phyloP scores from a whole-genome alignment of 345 rosid species.

The Arabis alpina region DNA sequence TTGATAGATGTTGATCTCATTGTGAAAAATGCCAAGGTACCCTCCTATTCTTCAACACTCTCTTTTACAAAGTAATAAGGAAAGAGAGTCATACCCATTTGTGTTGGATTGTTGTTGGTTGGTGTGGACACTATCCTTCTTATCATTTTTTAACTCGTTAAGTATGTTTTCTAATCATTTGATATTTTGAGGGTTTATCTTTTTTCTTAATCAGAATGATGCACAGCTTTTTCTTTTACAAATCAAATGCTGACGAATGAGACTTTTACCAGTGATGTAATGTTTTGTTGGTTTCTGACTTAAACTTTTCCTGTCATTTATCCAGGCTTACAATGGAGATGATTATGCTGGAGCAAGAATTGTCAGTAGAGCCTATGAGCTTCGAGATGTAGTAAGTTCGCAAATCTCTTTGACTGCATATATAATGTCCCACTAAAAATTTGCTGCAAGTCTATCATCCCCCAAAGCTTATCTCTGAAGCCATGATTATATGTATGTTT shows the following conservation, averaged over 20 bases:
- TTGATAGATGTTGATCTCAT: constrained; percentile 89
- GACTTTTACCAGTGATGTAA: not conserved
- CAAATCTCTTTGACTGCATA: constrained; percentile 26
- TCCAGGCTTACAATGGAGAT: constrained; percentile 87
- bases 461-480: not conserved
- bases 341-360: constrained; percentile 97
- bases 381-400: constrained; percentile 81
- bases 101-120: constrained; percentile 6
- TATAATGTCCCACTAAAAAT: not conserved
- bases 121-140: not conserved
- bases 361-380: constrained; percentile 92
- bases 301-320: constrained; percentile 23
- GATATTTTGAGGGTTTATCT: constrained; percentile 2
- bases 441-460: constrained; percentile 9
- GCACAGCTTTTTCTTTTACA: not conserved
- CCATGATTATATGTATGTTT: constrained; percentile 15
- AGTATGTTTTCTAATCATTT: not conserved
- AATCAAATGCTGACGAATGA: not conserved
- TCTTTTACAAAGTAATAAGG: constrained; percentile 10
- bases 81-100: not conserved
- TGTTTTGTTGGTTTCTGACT: constrained; percentile 22
- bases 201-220: constrained; percentile 9
- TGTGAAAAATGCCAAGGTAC: constrained; percentile 90
- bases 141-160: not conserved
- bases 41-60: constrained; percentile 1